Evolutionary conservation across 2,329 filamentous ascomycete species (phyloP).

Genomic region (Fusarium sp.): DNA sequence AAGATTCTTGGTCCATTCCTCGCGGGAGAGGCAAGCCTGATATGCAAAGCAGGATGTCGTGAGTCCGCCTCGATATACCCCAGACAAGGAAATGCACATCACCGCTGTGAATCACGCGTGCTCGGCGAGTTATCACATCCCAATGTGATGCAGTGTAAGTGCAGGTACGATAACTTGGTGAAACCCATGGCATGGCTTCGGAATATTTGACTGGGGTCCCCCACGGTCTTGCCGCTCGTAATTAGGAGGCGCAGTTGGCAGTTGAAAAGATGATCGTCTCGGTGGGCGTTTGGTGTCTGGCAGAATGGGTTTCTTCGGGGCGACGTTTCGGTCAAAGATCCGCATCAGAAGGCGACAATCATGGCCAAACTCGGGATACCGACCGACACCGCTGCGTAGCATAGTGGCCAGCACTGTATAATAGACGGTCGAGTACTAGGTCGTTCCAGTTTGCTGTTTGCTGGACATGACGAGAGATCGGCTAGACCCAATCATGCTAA

Average conservation of each 20-base stretch:
- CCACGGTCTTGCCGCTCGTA: constrained; percentile 11
- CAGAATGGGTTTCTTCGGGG: constrained; percentile 20
- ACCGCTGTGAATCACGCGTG: constrained; percentile 1
- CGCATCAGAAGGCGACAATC: constrained; percentile 31
- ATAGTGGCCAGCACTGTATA: constrained; percentile 25
- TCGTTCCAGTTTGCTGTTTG: constrained; percentile 31
- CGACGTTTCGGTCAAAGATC: constrained; percentile 32
- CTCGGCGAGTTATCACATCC: constrained; percentile 8
- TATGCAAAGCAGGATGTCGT: constrained; percentile 23
- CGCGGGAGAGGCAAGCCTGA: constrained; percentile 8
- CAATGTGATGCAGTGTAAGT: constrained; percentile 23
- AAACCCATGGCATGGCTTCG: constrained; percentile 8
- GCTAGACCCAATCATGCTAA: constrained; percentile 14
- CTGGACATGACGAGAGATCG: constrained; percentile 18
- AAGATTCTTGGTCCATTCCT: constrained; percentile 13
- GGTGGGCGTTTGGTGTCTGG: constrained; percentile 8
- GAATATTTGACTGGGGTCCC: constrained; percentile 6
- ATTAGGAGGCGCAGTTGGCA: constrained; percentile 12
- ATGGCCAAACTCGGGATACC: constrained; percentile 26
- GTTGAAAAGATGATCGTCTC: constrained; percentile 11
- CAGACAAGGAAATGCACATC: neutral
- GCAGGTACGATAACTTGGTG: constrained; percentile 9
- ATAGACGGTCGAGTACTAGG: neutral
- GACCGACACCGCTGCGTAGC: constrained; percentile 35
- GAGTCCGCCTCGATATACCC: constrained; percentile 1